Evolutionary conservation across 495 filamentous ascomycete genomes (phyloP).

Genomic region (Amphirosellinia nigrospora): DNA sequence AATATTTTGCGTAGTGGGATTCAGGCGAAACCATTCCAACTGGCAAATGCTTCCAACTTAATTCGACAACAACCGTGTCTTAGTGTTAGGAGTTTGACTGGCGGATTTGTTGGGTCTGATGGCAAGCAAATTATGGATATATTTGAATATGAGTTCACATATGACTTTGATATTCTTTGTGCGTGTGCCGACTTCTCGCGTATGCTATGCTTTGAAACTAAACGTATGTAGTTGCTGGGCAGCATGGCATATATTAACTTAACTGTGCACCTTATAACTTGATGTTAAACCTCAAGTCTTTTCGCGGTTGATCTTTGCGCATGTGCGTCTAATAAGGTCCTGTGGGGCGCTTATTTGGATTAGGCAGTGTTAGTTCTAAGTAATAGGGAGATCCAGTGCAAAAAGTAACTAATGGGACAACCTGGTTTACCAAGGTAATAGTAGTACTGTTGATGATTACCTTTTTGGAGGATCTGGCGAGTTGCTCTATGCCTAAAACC

Average conservation of each 20-base stretch:
- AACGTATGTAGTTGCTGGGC: background rate
- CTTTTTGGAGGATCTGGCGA: too few relatives aligned
- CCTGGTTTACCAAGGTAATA: too few relatives aligned
- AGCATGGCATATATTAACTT: background rate
- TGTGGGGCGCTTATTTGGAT: too few relatives aligned
- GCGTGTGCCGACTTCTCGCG: background rate
- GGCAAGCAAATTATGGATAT: background rate
- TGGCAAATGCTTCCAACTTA: slow-evolving; percentile 47
- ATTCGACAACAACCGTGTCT: slow-evolving; percentile 5
- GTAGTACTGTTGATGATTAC: too few relatives aligned
- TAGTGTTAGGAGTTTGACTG: background rate
- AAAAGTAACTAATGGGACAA: too few relatives aligned
- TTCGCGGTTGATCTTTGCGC: background rate
- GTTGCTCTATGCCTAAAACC: too few relatives aligned
- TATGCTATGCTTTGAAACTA: background rate
- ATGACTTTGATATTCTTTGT: background rate
- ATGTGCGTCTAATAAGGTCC: too few relatives aligned
- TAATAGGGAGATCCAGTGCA: too few relatives aligned
- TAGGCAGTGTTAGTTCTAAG: too few relatives aligned
- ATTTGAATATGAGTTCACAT: background rate
- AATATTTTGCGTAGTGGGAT: slow-evolving; percentile 45
- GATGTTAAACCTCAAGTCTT: background rate
- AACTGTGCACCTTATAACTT: background rate
- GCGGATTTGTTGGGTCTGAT: background rate
- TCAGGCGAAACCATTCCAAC: slow-evolving; percentile 47